A percentile compares a stretch with the other conserved stretches of the same genome.
Evolutionary conservation across 108 stramenopile genomes (phyloP).

Genomic region (Licmophora abbreviata): DNA sequence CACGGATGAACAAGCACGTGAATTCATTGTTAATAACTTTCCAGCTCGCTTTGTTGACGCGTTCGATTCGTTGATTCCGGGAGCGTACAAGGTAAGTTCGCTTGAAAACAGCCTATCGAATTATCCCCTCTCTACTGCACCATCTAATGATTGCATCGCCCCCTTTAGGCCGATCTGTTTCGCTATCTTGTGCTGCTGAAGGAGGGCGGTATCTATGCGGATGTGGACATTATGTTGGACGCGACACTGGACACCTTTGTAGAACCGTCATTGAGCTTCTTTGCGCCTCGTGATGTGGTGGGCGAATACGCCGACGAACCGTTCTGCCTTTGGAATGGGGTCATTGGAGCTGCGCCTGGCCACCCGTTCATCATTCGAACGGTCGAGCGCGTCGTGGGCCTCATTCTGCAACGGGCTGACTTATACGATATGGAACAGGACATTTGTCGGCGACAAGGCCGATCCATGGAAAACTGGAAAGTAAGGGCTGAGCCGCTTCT

Average conservation of each 20-base stretch:
- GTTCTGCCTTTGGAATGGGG: constrained; percentile 84
- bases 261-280: constrained; percentile 65
- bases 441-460: no score
- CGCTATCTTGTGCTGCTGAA: constrained; percentile 78
- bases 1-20: no score
- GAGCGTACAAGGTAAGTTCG: no score
- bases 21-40: constrained; percentile 53
- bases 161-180: constrained; percentile 81
- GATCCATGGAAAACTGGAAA: no score
- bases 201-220: constrained; percentile 75
- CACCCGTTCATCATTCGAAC: constrained; percentile 58
- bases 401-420: no score
- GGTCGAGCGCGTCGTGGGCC: no score
- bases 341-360: constrained; percentile 77
- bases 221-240: constrained; percentile 80
- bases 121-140: no score
- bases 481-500: no score
- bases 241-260: constrained; percentile 66
- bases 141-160: no score
- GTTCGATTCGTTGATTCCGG: constrained; percentile 60
- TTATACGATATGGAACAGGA: no score
- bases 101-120: no score
- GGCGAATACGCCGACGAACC: constrained; percentile 14
- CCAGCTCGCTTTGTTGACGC: constrained; percentile 65
- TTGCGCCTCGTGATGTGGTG: constrained; percentile 65